A percentile compares a stretch with the other conserved stretches of the same genome.
These are phyloP conservation scores for Suillus weaverae DNA, from an alignment of 768 basidiomycete genomes.

Conservation along the genomic window DNA sequence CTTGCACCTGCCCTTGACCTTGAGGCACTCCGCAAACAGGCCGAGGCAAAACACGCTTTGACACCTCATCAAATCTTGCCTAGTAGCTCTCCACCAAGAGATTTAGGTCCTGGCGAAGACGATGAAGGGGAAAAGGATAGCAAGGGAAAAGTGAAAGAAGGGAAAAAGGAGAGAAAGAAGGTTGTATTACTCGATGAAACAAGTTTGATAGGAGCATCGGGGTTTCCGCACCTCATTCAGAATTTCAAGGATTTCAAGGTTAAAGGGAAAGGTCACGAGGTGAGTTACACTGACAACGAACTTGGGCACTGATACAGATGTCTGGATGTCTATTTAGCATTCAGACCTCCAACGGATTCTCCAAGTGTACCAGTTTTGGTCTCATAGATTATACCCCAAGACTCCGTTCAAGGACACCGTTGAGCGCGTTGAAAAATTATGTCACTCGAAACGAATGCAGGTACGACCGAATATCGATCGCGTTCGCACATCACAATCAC, in stretches of 20 bases:
- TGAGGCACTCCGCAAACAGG: slow-evolving; percentile 53
- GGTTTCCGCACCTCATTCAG: slow-evolving; percentile 79
- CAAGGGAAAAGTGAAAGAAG: slow-evolving; percentile 21
- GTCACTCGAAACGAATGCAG: slow-evolving; percentile 82
- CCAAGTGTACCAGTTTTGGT: slow-evolving; percentile 91
- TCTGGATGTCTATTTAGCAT: slow-evolving; percentile 43
- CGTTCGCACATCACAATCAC: slow-evolving; percentile 8
- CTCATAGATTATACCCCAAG: slow-evolving; percentile 90
- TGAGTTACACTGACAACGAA: slow-evolving; percentile 27
- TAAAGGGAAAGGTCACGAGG: slow-evolving; percentile 93
- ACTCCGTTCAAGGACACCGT: slow-evolving; percentile 87
- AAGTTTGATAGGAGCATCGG: slow-evolving; percentile 67
- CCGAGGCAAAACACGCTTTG: slow-evolving; percentile 47
- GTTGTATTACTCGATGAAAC: slow-evolving; percentile 71
- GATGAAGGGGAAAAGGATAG: slow-evolving; percentile 14
- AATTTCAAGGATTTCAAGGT: slow-evolving; percentile 76
- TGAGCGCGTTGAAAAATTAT: slow-evolving; percentile 81
- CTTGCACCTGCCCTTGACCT: slow-evolving; percentile 55
- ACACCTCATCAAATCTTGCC: slow-evolving; percentile 49
- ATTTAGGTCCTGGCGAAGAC: slow-evolving; percentile 27
- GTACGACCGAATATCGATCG: slow-evolving; percentile 43
- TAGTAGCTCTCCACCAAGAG: slow-evolving; percentile 44
- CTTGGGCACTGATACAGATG: background rate
- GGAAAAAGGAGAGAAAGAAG: slow-evolving; percentile 30
- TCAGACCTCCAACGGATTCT: slow-evolving; percentile 79